Base-by-base conservation (phyloP, 1,139 yeast genomes). In the Dujonia santamariae region DNA sequence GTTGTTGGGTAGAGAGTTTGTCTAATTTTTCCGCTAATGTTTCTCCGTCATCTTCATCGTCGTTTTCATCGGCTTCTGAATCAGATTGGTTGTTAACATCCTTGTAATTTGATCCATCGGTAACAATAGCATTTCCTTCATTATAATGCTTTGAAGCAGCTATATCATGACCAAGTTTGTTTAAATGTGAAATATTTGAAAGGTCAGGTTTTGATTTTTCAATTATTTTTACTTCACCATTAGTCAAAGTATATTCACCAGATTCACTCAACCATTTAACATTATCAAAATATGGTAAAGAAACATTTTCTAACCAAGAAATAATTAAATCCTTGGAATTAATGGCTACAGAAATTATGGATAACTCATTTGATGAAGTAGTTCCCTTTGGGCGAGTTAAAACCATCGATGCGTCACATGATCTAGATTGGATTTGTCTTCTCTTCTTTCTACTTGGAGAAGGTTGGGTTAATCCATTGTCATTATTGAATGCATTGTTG, bases 231-330 rank as follows among this genome's bases (percentile, higher is more conserved):
- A n/a, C n/a, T 19, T 59, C 58, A 12, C 54, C 47, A 0, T 42
- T 42, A 8, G 68, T 41, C 5, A 47, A 31, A n/a, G 45, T 42
- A 9, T 7, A 13, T 4, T 47, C 44, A 2, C 61, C 56, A 7
- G 54, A 48, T 17, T 66, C 74, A 28, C 60, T 69, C 12, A 60
- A 36, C 84, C 90, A 80, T 37, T 62, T 61, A 17, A 80, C 45
- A 4, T 70, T 61, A 37, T 84, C 90, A 51, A 85, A 82, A 35
- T 70, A 72, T 12, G 92, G 82, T 12, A 77, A 60, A 15, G 72
- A 68, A 7, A 84, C 83, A 42, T 75, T 78, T 54, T 87, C 95
- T 33, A 83, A 60, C 95, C 96, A 88, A 1, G 80, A 61, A 19
- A 80, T 54, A 13, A 66, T 57, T 19, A 86, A 43, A 12, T 58